Evolutionary conservation across 2,329 filamentous ascomycete species (phyloP), one percentile per base, ranked within the genome.

Genomic region (Alternaria arbusti): DNA sequence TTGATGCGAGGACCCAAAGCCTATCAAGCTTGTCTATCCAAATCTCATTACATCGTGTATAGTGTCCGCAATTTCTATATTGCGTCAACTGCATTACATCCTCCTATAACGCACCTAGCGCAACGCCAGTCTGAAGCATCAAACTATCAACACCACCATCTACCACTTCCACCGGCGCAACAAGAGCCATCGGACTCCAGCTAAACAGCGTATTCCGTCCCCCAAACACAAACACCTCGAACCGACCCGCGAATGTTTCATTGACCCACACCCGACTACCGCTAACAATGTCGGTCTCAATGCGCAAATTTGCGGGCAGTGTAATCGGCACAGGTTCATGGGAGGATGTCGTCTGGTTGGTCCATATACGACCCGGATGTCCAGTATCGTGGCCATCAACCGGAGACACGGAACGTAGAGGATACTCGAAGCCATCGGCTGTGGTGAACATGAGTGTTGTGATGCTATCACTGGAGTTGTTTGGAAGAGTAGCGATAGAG

Each of bases 171-270:
- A 86, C 59, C 1, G 85, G 85, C 9, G 85, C 85, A 12, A 86
- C 85, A 68, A 87, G 83, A 1, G 85, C 85, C 85, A 87, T 87
- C 71, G 86, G 85, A 63, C 82, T 86, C 86, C 85, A 87, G 30
- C 84, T 86, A 50, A 86, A 84, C 51, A 82, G 61, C 8, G 79
- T 82, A 59, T 87, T 87, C 30, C 78, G 79, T 2, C 86, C 86
- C 0, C 85, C 85, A 66, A 81, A 87, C 1, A 87, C 82, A 62
- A 85, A 86, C 0, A 86, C 85, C 65, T 87, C 85, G 56, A 87
- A 87, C 10, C 86, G 73, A 0, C 86, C 86, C 1, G 66, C 79
- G 50, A 87, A 86, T 0, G 65, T 50, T 8, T 78, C 82, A 59
- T 85, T 70, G 0, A 86, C 65, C 83, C 84, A 87, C 0, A 83